Conservation (phyloP, 768 basidiomycete species). For the Calocera viscosa region DNA sequence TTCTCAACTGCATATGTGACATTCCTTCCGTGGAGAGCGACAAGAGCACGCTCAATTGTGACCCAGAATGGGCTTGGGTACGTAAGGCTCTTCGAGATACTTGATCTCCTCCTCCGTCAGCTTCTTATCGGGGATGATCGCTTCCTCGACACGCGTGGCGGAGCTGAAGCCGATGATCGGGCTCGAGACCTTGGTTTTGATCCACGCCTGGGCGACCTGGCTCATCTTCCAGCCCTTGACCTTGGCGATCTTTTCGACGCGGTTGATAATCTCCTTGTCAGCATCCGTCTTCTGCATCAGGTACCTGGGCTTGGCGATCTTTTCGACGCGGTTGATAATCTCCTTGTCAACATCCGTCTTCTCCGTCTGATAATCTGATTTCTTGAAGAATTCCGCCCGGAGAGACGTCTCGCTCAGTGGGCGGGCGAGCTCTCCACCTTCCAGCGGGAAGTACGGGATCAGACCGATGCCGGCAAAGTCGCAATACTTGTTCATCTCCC, state of each 20-base stretch:
- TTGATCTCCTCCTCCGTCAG: constrained; percentile 26
- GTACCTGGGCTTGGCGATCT: too few relatives aligned
- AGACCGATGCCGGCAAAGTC: constrained; percentile 16
- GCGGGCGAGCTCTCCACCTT: constrained; percentile 17
- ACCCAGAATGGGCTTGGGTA: constrained; percentile 14
- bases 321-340: constrained; percentile 22
- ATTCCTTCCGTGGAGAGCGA: too few relatives aligned
- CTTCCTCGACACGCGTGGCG: constrained; percentile 31
- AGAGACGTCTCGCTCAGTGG: constrained; percentile 8
- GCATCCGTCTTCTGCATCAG: constrained; percentile 14
- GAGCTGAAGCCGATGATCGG: constrained; percentile 38
- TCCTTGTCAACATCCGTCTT: constrained; percentile 19
- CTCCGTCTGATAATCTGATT: constrained; percentile 16
- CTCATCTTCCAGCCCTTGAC: constrained; percentile 26
- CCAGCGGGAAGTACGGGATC: constrained; percentile 22
- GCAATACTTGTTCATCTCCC: constrained; percentile 14
- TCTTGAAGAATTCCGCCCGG: constrained; percentile 17
- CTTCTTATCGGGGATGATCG: constrained; percentile 23
- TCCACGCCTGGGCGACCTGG: constrained; percentile 28
- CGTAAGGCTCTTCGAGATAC: constrained; percentile 25
- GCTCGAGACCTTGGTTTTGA: constrained; percentile 27
- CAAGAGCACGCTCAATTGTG: constrained; percentile 14
- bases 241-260: constrained; percentile 23
- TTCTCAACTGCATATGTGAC: too few relatives aligned
- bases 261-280: constrained; percentile 21